Conservation (phyloP, 495 filamentous ascomycete species). For the Aspergillus funiculosus region DNA sequence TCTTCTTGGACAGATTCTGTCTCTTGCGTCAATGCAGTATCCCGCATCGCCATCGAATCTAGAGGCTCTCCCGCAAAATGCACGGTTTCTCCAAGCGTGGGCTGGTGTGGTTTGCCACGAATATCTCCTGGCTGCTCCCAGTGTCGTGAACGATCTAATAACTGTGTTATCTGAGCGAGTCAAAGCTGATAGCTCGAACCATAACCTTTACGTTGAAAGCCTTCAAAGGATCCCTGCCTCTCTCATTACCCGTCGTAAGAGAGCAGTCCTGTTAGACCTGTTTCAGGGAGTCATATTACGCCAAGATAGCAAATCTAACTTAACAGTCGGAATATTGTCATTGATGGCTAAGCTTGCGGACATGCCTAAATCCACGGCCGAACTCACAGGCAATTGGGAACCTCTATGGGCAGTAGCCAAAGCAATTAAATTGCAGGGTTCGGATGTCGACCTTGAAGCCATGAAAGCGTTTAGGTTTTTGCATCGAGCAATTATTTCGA, state of each 20-base stretch:
- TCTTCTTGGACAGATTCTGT: slow-evolving; percentile 33
- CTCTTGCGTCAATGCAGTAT: slow-evolving; percentile 34
- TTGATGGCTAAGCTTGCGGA: slow-evolving; percentile 42
- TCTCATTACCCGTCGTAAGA: slow-evolving; percentile 35
- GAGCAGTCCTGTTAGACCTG: slow-evolving; percentile 34
- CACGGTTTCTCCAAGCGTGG: slow-evolving; percentile 40
- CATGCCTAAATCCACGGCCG: slow-evolving; percentile 39
- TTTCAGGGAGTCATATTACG: slow-evolving; percentile 30
- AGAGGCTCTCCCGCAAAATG: slow-evolving; percentile 25
- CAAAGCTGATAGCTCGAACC: slow-evolving; percentile 28
- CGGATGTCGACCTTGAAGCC: slow-evolving; percentile 36
- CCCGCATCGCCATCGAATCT: slow-evolving; percentile 24
- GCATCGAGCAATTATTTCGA: slow-evolving; percentile 32
- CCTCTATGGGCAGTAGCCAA: slow-evolving; percentile 37
- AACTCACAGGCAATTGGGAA: slow-evolving; percentile 37
- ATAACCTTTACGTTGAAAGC: slow-evolving; percentile 35
- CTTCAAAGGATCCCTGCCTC: slow-evolving; percentile 36
- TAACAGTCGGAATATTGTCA: slow-evolving; percentile 33
- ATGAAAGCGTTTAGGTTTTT: slow-evolving; percentile 41
- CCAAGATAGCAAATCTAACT: slow-evolving; percentile 26
- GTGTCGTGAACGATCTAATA: slow-evolving; percentile 32
- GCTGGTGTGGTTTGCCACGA: slow-evolving; percentile 41
- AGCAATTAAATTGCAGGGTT: slow-evolving; percentile 30
- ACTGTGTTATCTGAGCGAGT: slow-evolving; percentile 32
- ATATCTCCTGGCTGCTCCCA: slow-evolving; percentile 37